Evolutionary conservation across 2,329 filamentous ascomycete species (phyloP).

Genomic region (Fusarium proliferatum): DNA sequence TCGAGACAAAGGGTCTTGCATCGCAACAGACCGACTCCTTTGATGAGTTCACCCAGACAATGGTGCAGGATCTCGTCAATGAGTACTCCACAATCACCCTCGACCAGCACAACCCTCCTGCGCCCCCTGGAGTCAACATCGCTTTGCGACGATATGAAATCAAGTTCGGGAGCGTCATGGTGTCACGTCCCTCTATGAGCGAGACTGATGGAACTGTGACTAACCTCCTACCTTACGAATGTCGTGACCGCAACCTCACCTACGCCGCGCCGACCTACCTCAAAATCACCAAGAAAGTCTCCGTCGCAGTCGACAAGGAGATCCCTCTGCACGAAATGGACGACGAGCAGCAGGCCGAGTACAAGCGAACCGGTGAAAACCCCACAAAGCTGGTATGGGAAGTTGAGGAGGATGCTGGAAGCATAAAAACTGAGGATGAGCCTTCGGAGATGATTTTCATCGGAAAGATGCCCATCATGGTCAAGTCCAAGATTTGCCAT

Average conservation of each 20-base stretch:
- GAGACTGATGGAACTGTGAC: slow-evolving; percentile 92
- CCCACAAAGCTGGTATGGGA: slow-evolving; percentile 71
- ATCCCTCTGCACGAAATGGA: slow-evolving; percentile 76
- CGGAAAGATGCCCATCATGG: slow-evolving; percentile 96
- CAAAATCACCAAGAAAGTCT: slow-evolving; percentile 85
- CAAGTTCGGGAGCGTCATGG: slow-evolving; percentile 89
- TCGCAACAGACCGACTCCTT: slow-evolving; percentile 99
- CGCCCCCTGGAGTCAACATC: slow-evolving; percentile 80
- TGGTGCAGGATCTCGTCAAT: slow-evolving; percentile 92
- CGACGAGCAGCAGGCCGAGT: slow-evolving; percentile 68
- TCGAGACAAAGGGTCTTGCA: slow-evolving; percentile 93
- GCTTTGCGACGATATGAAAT: slow-evolving; percentile 93
- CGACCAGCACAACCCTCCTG: slow-evolving; percentile 87
- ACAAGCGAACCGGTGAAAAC: slow-evolving; percentile 64
- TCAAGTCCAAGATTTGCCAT: slow-evolving; percentile 96
- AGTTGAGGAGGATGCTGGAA: slow-evolving; percentile 66
- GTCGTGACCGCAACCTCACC: slow-evolving; percentile 92
- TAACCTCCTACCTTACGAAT: slow-evolving; percentile 92
- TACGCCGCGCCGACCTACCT: slow-evolving; percentile 94
- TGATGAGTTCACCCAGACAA: slow-evolving; percentile 94
- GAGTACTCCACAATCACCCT: slow-evolving; percentile 93
- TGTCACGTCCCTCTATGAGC: slow-evolving; percentile 89
- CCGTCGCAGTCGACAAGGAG: slow-evolving; percentile 81
- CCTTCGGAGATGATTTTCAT: slow-evolving; percentile 85
- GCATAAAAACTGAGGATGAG: slow-evolving; percentile 62